A percentile compares a stretch with the other conserved stretches of the same genome.
phyloP scores from a whole-genome alignment of 768 basidiomycete genomes.

The Amanita fuliginea region DNA sequence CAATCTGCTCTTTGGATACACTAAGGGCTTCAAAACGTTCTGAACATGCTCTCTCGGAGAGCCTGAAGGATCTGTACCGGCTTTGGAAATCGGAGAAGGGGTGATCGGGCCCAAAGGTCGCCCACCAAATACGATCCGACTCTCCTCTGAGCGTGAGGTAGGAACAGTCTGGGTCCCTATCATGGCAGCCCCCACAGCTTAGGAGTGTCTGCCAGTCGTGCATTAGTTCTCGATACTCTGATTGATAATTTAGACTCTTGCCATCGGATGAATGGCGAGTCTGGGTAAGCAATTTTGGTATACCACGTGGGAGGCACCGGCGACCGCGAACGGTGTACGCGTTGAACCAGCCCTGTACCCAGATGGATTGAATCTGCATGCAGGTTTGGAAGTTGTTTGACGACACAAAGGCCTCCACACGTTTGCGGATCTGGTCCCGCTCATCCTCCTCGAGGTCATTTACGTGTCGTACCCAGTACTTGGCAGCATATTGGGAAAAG shows the following conservation, averaged over 20 bases:
- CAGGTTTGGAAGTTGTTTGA: slow-evolving; percentile 20
- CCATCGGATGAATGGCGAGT: not conserved
- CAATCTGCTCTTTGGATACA: no score
- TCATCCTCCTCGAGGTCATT: slow-evolving; percentile 8
- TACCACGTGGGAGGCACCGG: not conserved
- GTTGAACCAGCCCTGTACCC: slow-evolving; percentile 17
- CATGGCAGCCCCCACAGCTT: slow-evolving; percentile 7
- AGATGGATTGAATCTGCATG: slow-evolving; percentile 20
- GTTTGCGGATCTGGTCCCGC: slow-evolving; percentile 5
- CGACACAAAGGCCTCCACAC: slow-evolving; percentile 13
- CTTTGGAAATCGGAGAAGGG: no score
- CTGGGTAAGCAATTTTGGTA: not conserved
- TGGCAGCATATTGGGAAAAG: slow-evolving; percentile 18
- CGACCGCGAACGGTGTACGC: slow-evolving; percentile 7
- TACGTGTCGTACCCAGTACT: slow-evolving; percentile 23
- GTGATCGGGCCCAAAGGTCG: no score
- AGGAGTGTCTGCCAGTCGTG: slow-evolving; percentile 18
- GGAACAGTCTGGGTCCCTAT: slow-evolving; percentile 1
- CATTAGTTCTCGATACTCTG: slow-evolving; percentile 14
- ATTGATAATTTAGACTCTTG: slow-evolving; percentile 7
- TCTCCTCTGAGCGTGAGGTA: no score
- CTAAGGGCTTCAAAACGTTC: no score
- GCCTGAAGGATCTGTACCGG: no score
- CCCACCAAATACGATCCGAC: no score
- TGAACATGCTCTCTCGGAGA: no score